phyloP scores from a whole-genome alignment of 176 grass and related monocot genomes.

The Olyra latifolia region DNA sequence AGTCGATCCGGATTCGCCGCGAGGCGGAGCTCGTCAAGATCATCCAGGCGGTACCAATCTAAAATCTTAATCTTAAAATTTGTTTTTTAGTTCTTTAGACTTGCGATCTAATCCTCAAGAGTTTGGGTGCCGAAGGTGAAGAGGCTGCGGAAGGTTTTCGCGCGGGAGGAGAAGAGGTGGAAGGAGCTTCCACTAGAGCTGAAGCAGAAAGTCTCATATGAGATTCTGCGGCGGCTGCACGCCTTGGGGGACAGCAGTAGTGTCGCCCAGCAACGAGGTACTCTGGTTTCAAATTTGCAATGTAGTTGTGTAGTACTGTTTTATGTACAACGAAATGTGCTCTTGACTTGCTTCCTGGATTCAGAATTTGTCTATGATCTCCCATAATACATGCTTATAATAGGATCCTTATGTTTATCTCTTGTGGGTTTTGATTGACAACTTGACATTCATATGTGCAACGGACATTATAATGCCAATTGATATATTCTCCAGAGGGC shows the following conservation, averaged over 20 bases:
- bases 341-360: background rate
- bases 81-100: background rate
- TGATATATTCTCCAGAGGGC: background rate
- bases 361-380: slow-evolving; percentile 8
- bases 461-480: background rate
- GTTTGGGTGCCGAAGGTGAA: slow-evolving; percentile 51
- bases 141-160: slow-evolving; percentile 55
- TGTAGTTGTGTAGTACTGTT: background rate
- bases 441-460: background rate
- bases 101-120: slow-evolving; percentile 2
- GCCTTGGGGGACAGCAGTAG: slow-evolving; percentile 44
- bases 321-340: background rate
- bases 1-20: slow-evolving; percentile 78
- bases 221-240: slow-evolving; percentile 53
- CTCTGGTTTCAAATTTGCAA: background rate
- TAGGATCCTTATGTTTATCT: slow-evolving; percentile 13
- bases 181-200: slow-evolving; percentile 55
- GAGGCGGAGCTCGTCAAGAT: slow-evolving; percentile 62
- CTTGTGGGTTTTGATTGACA: background rate
- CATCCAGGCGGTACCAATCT: slow-evolving; percentile 56
- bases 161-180: slow-evolving; percentile 54
- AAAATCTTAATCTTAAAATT: slow-evolving; percentile 15
- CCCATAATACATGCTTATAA: background rate
- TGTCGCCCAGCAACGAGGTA: slow-evolving; percentile 67
- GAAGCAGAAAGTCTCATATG: slow-evolving; percentile 67